A percentile compares a stretch with the other conserved stretches of the same genome.
Evolutionary conservation across 2,329 filamentous ascomycete genomes (phyloP).

Genomic region (Ophidiomyces ophidiicola): DNA sequence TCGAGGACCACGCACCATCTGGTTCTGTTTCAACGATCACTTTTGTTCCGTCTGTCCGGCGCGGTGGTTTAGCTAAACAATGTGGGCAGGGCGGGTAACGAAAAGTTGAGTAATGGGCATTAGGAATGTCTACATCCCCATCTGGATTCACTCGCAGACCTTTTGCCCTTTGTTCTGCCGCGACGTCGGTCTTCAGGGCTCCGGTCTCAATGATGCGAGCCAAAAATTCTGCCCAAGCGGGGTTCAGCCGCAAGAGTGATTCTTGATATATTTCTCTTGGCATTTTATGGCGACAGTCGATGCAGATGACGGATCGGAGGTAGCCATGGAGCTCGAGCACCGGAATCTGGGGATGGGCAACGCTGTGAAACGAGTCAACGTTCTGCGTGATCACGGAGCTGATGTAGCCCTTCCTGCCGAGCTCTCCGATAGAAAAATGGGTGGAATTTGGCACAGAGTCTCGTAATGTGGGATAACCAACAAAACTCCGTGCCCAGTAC

Average conservation of each 20-base stretch:
- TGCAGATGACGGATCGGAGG: slow-evolving; percentile 67
- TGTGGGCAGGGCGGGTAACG: slow-evolving; percentile 79
- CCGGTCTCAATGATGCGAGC: slow-evolving; percentile 58
- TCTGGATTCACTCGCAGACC: slow-evolving; percentile 83
- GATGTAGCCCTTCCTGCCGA: slow-evolving; percentile 61
- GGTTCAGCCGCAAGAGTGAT: slow-evolving; percentile 66
- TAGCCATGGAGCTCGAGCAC: slow-evolving; percentile 88
- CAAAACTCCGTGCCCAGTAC: slow-evolving; percentile 90
- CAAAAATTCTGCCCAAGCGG: slow-evolving; percentile 70
- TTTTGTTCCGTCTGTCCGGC: slow-evolving; percentile 42
- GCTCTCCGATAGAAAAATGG: slow-evolving; percentile 62
- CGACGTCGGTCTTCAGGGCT: slow-evolving; percentile 66
- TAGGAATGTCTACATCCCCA: slow-evolving; percentile 81
- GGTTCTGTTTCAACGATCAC: slow-evolving; percentile 56
- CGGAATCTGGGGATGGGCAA: slow-evolving; percentile 59
- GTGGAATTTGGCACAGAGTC: slow-evolving; percentile 67
- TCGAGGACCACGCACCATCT: slow-evolving; percentile 64
- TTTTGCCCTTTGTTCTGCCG: slow-evolving; percentile 51
- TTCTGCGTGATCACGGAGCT: slow-evolving; percentile 82
- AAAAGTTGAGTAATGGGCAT: slow-evolving; percentile 78
- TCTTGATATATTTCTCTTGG: slow-evolving; percentile 63
- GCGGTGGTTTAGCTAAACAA: slow-evolving; percentile 56
- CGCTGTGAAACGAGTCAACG: slow-evolving; percentile 83
- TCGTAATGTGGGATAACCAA: slow-evolving; percentile 77
- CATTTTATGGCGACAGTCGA: slow-evolving; percentile 61